phyloP scores from a whole-genome alignment of 2,329 filamentous ascomycete species.

The Colletotrichum zoysiae region DNA sequence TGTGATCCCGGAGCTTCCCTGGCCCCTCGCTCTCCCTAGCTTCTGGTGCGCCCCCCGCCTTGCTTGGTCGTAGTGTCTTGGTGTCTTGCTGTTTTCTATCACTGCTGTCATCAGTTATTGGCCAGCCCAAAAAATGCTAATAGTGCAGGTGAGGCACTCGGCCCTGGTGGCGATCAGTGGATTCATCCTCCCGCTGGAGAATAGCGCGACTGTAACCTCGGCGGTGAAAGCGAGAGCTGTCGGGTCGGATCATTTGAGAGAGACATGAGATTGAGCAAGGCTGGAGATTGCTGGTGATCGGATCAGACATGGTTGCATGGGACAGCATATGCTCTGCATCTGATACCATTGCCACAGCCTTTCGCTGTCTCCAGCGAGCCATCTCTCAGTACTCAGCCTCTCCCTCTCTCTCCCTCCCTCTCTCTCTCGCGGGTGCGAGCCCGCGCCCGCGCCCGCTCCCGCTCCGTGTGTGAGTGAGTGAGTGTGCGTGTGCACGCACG shows the following conservation, averaged over 20 bases:
- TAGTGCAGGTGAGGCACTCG: conserved; percentile 43
- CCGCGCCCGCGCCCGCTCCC: too few relatives aligned
- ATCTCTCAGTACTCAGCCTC: conserved; percentile 12
- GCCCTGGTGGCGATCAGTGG: conserved; percentile 41
- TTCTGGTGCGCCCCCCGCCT: conserved; percentile 3
- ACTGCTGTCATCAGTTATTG: conserved; percentile 35
- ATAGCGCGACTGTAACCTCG: conserved; percentile 41
- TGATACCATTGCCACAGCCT: neutral
- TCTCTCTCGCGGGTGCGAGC: neutral
- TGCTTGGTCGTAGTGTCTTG: neutral
- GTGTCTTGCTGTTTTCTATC: conserved; percentile 17
- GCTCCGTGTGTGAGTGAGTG: too few relatives aligned
- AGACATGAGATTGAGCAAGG: conserved; percentile 4
- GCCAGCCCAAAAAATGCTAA: conserved; percentile 36
- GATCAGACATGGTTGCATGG: neutral
- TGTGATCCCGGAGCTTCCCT: conserved; percentile 37
- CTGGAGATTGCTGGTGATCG: conserved; percentile 10
- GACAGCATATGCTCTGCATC: conserved; percentile 1
- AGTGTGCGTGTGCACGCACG: neutral
- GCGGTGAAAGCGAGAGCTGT: conserved; percentile 29
- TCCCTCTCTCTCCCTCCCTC: neutral
- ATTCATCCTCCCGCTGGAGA: conserved; percentile 41
- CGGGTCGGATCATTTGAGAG: conserved; percentile 28
- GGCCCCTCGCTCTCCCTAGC: conserved; percentile 18
- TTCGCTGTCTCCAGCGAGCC: conserved; percentile 30